Base-by-base conservation (phyloP, 805 yeast species). In the Candida coquimbonensis region DNA sequence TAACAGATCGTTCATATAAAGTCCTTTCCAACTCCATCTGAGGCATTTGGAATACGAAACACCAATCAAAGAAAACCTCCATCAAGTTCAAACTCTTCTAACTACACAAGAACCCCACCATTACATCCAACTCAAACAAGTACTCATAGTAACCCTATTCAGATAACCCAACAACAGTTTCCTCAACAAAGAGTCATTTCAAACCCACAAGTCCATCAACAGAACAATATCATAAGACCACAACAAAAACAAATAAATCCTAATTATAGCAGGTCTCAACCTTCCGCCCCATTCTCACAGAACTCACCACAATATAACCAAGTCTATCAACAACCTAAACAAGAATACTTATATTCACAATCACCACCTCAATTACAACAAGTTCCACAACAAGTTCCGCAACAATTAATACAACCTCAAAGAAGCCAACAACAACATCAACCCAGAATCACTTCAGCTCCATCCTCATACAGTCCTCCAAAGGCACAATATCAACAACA, bases 1-100 rank as follows among this genome's bases (percentile, higher is more conserved):
- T 6, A 11, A 9, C 36, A n/a, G 12, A 33, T 11, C 6, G 11
- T 33, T 33, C 16, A n/a, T 21, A 6, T 34, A 11, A 38, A 60
- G 62, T 54, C 54, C 42, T 58, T 57, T 38, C 64, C 64, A 9
- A 60, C 64, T 5, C 64, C 64, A 1, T 53, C 57, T 3, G 60
- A 59, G 38, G 63, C 64, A 13, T 60, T 57, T 50, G 62, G 61
- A 1, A 46, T 42, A 16, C 45, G 54, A 36, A 43, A 38, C 48
- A 48, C 17, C 12, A 35, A 40, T 26, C 49, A 48, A 17, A 46
- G 54, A 32, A 49, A 49, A 36, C 38, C 24, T 32, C 42, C 26
- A 29, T 8, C 36, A 8, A 34, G 36, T 9, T 4, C 46, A n/a
- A 29, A 29, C 31, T 9, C 31, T 11, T 29, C 31, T 29, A 12